Conservation (phyloP, 768 basidiomycete genomes). For the Naganishia friedmannii region DNA sequence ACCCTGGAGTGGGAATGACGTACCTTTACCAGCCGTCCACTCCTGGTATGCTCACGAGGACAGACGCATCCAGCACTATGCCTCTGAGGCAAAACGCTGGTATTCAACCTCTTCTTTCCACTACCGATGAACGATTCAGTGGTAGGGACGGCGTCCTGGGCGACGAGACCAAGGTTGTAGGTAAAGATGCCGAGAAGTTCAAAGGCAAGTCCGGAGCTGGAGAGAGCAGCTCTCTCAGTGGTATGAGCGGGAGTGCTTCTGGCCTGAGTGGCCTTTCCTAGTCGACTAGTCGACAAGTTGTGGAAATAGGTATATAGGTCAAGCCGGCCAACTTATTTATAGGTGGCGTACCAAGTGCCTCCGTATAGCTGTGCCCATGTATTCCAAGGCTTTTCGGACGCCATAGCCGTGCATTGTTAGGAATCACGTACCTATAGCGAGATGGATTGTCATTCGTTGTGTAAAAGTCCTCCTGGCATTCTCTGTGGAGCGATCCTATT, state of each 20-base stretch:
- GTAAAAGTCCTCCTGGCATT: too few relatives aligned
- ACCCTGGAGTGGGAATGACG: slow-evolving; percentile 28
- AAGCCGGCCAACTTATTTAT: too few relatives aligned
- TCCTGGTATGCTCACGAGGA: too few relatives aligned
- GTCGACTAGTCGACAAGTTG: neutral
- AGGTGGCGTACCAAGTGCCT: too few relatives aligned
- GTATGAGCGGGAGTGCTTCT: neutral
- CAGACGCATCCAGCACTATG: neutral
- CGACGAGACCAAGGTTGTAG: slow-evolving; percentile 14
- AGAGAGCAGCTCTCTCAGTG: neutral
- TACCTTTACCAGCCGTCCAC: slow-evolving; percentile 24
- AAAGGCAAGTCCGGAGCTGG: neutral
- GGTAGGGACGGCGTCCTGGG: slow-evolving; percentile 19
- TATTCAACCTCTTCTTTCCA: slow-evolving; percentile 26
- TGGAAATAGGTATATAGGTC: neutral
- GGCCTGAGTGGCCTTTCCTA: neutral
- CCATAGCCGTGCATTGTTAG: too few relatives aligned
- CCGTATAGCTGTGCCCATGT: too few relatives aligned
- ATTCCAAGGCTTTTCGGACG: too few relatives aligned
- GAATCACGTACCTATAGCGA: too few relatives aligned
- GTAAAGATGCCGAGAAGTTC: neutral
- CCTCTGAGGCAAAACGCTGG: slow-evolving; percentile 5
- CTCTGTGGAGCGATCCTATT: too few relatives aligned
- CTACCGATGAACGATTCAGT: slow-evolving; percentile 22
- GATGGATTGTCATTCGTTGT: too few relatives aligned